Evolutionary conservation across 495 filamentous ascomycete genomes (phyloP).

Genomic region (Cercophora newfieldiana): DNA sequence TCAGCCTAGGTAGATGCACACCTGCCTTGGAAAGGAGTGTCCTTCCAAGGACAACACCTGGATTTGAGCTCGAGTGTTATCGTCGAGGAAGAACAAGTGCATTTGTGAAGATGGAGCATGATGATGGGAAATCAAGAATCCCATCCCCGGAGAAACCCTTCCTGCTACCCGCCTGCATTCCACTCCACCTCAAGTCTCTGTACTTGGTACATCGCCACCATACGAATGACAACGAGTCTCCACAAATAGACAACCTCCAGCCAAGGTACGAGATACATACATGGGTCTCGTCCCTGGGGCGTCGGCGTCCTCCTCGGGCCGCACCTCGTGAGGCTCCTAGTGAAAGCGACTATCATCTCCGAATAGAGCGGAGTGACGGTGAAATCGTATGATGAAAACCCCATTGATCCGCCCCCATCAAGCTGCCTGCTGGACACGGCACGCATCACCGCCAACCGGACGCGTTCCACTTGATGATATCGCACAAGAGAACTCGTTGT

Average conservation of each 20-base stretch:
- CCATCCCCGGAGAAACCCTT: neutral
- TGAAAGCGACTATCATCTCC: neutral
- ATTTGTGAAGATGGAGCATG: neutral
- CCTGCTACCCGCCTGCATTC: neutral
- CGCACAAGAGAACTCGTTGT: neutral
- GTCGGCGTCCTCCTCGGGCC: neutral
- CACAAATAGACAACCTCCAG: neutral
- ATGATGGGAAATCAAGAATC: neutral
- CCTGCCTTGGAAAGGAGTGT: neutral
- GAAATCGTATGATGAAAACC: slow-evolving; percentile 1
- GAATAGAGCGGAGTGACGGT: neutral
- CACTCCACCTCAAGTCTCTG: neutral
- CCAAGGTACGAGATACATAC: neutral
- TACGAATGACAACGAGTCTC: neutral
- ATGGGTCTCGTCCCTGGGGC: neutral
- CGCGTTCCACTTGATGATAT: neutral
- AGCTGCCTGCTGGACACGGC: neutral
- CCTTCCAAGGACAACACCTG: neutral
- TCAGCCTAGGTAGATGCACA: too few species aligned
- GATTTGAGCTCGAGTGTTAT: neutral
- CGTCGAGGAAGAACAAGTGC: neutral
- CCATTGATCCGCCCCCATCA: neutral
- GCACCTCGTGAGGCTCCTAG: neutral
- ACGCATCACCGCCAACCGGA: neutral
- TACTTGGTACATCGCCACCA: neutral